Base-by-base conservation (phyloP, 345 rosid genomes). In the Heritiera fomes region DNA sequence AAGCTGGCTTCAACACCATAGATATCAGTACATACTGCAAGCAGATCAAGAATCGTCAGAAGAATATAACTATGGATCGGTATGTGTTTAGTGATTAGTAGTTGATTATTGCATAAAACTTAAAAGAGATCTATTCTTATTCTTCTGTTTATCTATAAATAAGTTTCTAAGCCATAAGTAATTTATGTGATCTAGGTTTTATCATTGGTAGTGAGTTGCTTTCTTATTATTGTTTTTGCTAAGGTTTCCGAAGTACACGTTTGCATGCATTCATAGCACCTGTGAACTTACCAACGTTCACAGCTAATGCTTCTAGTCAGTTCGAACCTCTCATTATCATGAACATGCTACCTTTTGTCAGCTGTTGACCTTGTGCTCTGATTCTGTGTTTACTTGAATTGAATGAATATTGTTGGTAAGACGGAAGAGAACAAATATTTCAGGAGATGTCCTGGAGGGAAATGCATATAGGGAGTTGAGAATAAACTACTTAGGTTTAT, bases 61-160 rank as follows among this genome's bases (percentile, higher is more conserved):
- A 63, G 55, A 66, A 71, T 79, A 75, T 83, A 47, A 69, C 63
- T 55, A 83, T 86, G 86, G 83, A 86, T 58, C 69, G 82, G 86
- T 86, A 79, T 34, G 75, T 74, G 75, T 74, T 40, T n/a, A 4
- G 6, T 50, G 32, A n/a, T 58, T 34, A 41, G 6, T 59, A 43
- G n/a, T 58, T 73, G 50, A 15, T 76, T 77, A 20, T 50, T 73
- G 47, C 32, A 55, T 64, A 23, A 8, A 53, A 10, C 47, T 23
- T 55, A n/a, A 60, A 18, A 11, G 40, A 2, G 3, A 23, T 23
- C 38, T 1, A 7, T 34, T 3, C 32, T 49, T 62, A 23, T 30
- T 56, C 30, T 55, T 71, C 11, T 4, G 60, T 0, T 41, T 41
- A 41, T 17, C 7, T 30, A 69, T 78, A 11, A 32, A 32, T 46